These are phyloP conservation scores for Fistulinella cinereoalba DNA, from an alignment of 1,284 basidiomycete species.

Conservation along the genomic window DNA sequence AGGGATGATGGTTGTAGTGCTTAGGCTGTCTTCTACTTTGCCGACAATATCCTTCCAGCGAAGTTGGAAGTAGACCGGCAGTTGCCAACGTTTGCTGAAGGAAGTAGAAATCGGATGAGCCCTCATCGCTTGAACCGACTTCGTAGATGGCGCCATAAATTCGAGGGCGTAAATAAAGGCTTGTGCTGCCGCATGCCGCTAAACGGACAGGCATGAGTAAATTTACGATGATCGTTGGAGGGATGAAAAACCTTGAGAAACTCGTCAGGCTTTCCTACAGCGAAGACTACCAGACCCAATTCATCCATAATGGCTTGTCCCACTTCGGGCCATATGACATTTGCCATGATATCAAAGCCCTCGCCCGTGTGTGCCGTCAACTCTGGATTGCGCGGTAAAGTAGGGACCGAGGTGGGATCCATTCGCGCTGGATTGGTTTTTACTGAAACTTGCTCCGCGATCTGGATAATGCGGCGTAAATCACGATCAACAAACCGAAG, in stretches of 20 bases:
- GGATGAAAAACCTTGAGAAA: slow-evolving; percentile 69
- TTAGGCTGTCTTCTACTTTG: slow-evolving; percentile 67
- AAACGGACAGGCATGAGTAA: slow-evolving; percentile 7
- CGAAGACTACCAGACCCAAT: slow-evolving; percentile 80
- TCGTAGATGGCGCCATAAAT: slow-evolving; percentile 73
- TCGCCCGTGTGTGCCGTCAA: slow-evolving; percentile 16
- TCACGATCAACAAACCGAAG: slow-evolving; percentile 78
- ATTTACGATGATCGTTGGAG: background rate
- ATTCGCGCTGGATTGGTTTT: slow-evolving; percentile 39
- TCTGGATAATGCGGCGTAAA: slow-evolving; percentile 69
- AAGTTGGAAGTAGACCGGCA: slow-evolving; percentile 95
- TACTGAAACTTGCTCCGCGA: slow-evolving; percentile 65
- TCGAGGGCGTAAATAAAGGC: slow-evolving; percentile 86
- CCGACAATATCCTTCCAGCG: slow-evolving; percentile 94
- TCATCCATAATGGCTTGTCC: slow-evolving; percentile 79
- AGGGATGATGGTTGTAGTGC: slow-evolving; percentile 43
- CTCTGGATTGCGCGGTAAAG: slow-evolving; percentile 1
- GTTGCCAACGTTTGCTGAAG: slow-evolving; percentile 89
- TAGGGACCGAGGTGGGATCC: slow-evolving; percentile 11
- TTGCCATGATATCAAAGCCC: slow-evolving; percentile 79
- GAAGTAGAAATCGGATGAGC: slow-evolving; percentile 64
- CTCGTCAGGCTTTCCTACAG: slow-evolving; percentile 86
- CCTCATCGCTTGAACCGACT: slow-evolving; percentile 70
- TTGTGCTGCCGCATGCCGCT: slow-evolving; percentile 84
- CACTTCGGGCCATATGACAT: slow-evolving; percentile 87